phyloP scores from a whole-genome alignment of 495 filamentous ascomycete genomes.

The Aspergillus sclerotioniger region DNA sequence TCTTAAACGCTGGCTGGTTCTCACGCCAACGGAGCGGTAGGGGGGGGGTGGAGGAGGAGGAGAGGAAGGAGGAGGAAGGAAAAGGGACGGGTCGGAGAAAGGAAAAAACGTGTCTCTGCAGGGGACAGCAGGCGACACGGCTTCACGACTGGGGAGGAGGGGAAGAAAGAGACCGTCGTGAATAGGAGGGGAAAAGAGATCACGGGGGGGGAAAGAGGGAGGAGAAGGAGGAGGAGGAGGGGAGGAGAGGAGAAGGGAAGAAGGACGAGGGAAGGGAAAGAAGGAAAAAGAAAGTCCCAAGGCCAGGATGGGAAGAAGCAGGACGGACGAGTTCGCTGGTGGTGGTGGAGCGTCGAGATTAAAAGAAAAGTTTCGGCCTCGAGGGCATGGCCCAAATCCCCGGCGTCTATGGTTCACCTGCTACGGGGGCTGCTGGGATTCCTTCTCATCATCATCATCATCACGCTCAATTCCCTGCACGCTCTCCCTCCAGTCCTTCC shows the following conservation, averaged over 20 bases:
- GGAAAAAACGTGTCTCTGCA: conserved; percentile 30
- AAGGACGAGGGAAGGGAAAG: conserved; percentile 24
- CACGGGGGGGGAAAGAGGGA: conserved; percentile 23
- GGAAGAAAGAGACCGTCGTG: conserved; percentile 11
- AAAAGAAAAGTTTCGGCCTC: conserved; percentile 39
- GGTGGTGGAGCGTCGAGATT: conserved; percentile 36
- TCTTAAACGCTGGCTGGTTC: conserved; percentile 10
- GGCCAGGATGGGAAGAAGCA: conserved; percentile 13
- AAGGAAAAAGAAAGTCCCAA: conserved; percentile 18
- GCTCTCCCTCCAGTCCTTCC: no score
- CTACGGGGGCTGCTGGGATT: not conserved
- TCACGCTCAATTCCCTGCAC: not conserved
- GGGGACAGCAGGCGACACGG: conserved; percentile 35
- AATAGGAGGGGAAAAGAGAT: conserved; percentile 29
- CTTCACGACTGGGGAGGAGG: conserved; percentile 16
- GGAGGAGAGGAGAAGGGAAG: conserved; percentile 23
- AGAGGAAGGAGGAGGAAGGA: conserved; percentile 16
- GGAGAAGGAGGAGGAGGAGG: conserved; percentile 27
- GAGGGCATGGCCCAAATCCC: conserved; percentile 18
- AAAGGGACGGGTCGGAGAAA: conserved; percentile 15
- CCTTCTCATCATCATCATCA: not conserved
- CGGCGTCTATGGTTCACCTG: not conserved
- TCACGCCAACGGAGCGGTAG: conserved; percentile 31
- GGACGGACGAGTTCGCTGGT: conserved; percentile 8
- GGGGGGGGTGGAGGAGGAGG: conserved; percentile 20